Evolutionary conservation across 1,284 basidiomycete species (phyloP).

Genomic region (Leccinum proximum): DNA sequence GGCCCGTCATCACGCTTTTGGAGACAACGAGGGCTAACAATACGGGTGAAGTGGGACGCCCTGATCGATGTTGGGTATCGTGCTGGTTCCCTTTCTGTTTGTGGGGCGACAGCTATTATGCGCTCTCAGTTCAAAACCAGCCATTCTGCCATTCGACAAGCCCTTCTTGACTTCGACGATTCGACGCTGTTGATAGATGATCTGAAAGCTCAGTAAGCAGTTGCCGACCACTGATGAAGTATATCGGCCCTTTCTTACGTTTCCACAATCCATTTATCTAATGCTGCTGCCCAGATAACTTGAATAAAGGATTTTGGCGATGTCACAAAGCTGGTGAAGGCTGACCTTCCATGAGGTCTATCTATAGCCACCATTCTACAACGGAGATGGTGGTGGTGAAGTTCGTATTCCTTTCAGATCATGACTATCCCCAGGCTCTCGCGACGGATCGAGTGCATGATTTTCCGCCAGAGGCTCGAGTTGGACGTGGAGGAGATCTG

Average conservation of each 20-base stretch:
- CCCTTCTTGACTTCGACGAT: slow-evolving; percentile 73
- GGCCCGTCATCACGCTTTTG: slow-evolving; percentile 65
- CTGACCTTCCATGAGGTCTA: slow-evolving; percentile 78
- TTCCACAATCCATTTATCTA: not conserved
- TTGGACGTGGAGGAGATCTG: slow-evolving; percentile 82
- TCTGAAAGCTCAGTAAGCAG: slow-evolving; percentile 70
- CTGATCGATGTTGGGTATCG: not conserved
- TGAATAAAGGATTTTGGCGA: slow-evolving; percentile 69
- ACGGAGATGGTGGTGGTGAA: slow-evolving; percentile 4
- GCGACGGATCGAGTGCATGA: slow-evolving; percentile 77
- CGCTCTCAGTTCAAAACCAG: slow-evolving; percentile 69
- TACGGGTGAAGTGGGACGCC: slow-evolving; percentile 49
- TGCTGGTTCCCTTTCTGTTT: slow-evolving; percentile 11
- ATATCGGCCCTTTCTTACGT: slow-evolving; percentile 9
- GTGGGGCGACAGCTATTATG: slow-evolving; percentile 63
- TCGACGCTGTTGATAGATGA: slow-evolving; percentile 63
- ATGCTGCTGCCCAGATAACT: slow-evolving; percentile 41
- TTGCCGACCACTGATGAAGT: slow-evolving; percentile 81
- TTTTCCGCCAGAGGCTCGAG: slow-evolving; percentile 80
- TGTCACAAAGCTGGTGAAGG: slow-evolving; percentile 64
- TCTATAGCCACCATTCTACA: slow-evolving; percentile 7
- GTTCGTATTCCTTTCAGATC: slow-evolving; percentile 45
- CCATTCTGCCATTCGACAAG: slow-evolving; percentile 60
- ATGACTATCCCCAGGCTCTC: slow-evolving; percentile 74
- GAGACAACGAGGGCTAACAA: slow-evolving; percentile 86